Evolutionary conservation across 164 flowering plant genomes (phyloP).

Genomic region (Dillenia suffruticosa): DNA sequence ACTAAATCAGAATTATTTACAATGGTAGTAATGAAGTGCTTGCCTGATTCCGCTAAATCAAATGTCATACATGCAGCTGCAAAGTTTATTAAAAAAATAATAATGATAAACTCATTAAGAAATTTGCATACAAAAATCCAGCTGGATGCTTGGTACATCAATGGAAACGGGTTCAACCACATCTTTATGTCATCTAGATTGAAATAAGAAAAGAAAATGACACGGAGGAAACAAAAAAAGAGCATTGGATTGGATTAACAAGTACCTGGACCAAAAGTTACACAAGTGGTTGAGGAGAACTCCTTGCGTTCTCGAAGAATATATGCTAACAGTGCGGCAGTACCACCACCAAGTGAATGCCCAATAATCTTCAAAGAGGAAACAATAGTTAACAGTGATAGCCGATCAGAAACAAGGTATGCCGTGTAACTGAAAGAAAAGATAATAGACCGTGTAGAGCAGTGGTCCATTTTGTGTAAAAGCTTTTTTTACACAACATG

Average conservation of each 20-base stretch:
- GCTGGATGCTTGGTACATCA: too few species aligned
- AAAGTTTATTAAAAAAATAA: constrained; percentile 5
- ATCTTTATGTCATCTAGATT: too few species aligned
- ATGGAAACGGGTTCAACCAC: too few species aligned
- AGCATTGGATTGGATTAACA: not conserved
- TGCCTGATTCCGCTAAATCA: constrained; percentile 98
- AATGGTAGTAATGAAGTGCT: constrained; percentile 74
- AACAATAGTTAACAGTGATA: not conserved
- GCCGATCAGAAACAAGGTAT: too few species aligned
- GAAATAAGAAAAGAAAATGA: not conserved
- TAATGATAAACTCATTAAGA: too few species aligned
- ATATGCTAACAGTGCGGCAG: constrained; percentile 90
- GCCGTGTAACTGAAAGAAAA: not conserved
- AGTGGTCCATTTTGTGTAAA: too few species aligned
- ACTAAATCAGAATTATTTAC: constrained; percentile 94
- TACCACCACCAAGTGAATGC: constrained; percentile 98
- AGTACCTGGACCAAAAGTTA: constrained; percentile 93
- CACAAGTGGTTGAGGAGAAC: constrained; percentile 66
- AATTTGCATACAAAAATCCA: too few species aligned
- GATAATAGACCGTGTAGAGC: not conserved
- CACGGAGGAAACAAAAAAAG: constrained; percentile 7
- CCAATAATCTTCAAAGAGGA: constrained; percentile 67
- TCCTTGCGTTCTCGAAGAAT: constrained; percentile 88
- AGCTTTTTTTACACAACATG: too few species aligned
- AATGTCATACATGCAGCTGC: constrained; percentile 99